phyloP scores from a whole-genome alignment of 31 red algal species.

The Endocladia muricata region DNA sequence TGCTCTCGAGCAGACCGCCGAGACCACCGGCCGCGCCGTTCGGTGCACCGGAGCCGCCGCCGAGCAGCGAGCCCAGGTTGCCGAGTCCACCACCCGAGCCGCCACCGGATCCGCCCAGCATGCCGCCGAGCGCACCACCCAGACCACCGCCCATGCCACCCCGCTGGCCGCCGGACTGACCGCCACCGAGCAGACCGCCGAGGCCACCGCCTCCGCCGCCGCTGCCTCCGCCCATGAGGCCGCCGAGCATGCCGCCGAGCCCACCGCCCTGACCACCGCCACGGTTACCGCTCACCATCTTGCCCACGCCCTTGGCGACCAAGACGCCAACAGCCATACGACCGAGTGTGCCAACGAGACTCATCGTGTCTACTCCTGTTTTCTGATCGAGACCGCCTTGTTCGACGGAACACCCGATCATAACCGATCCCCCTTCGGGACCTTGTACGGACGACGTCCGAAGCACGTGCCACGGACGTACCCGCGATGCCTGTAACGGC shows the following conservation, averaged over 20 bases:
- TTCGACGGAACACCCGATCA: too few relatives aligned
- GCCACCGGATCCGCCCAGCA: neutral
- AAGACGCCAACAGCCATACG: neutral
- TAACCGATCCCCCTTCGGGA: too few relatives aligned
- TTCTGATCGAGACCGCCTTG: too few relatives aligned
- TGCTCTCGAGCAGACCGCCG: neutral
- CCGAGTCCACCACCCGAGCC: neutral
- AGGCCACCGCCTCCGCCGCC: too few relatives aligned
- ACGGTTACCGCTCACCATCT: neutral
- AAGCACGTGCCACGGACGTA: too few relatives aligned
- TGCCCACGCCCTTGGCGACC: conserved; percentile 2
- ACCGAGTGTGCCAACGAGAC: neutral
- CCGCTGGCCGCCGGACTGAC: neutral
- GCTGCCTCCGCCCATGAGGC: neutral
- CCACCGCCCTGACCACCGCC: neutral
- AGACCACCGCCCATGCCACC: neutral
- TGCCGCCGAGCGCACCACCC: neutral
- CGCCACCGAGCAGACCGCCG: neutral
- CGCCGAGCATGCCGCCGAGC: neutral
- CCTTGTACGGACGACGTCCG: too few relatives aligned
- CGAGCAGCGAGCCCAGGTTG: neutral
- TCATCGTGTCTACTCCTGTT: neutral
- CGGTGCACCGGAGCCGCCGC: neutral
- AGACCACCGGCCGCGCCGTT: neutral
- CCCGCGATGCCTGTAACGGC: too few relatives aligned